Conservation (phyloP, 441 rosid species). For the Rhodomyrtus psidioides region DNA sequence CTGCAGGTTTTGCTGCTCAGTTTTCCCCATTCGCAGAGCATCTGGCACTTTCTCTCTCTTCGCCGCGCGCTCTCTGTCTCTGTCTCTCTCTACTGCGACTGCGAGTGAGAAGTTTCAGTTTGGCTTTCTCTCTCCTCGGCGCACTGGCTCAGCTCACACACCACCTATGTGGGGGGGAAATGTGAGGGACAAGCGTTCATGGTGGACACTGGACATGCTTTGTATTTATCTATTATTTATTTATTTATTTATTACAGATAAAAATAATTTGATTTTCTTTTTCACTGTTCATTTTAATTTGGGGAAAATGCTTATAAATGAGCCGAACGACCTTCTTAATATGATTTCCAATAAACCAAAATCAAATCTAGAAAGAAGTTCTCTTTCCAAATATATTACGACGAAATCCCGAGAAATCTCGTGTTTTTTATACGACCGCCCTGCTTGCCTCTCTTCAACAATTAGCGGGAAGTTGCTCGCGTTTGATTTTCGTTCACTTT, state of each 20-base stretch:
- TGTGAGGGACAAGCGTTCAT: conserved; percentile 24
- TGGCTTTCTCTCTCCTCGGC: background rate
- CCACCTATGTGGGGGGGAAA: background rate
- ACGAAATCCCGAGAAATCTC: background rate
- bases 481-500: background rate
- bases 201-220: conserved; percentile 15
- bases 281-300: background rate
- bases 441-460: no score
- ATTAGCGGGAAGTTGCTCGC: no score
- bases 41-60: conserved; percentile 14
- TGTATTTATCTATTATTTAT: background rate
- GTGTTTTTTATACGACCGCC: no score
- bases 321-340: background rate
- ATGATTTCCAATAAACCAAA: background rate
- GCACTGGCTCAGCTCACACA: background rate
- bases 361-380: background rate
- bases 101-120: background rate
- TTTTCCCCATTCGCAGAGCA: conserved; percentile 61
- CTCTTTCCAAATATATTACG: background rate
- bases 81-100: background rate
- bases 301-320: background rate
- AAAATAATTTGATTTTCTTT: background rate
- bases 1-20: conserved; percentile 23
- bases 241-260: background rate
- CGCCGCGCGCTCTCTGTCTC: background rate